Percentiles rank a stretch among this genome's conserved stretches.
Evolutionary conservation across 352 stramenopile genomes (phyloP).

Genomic region (Pythium vanterpoolii): DNA sequence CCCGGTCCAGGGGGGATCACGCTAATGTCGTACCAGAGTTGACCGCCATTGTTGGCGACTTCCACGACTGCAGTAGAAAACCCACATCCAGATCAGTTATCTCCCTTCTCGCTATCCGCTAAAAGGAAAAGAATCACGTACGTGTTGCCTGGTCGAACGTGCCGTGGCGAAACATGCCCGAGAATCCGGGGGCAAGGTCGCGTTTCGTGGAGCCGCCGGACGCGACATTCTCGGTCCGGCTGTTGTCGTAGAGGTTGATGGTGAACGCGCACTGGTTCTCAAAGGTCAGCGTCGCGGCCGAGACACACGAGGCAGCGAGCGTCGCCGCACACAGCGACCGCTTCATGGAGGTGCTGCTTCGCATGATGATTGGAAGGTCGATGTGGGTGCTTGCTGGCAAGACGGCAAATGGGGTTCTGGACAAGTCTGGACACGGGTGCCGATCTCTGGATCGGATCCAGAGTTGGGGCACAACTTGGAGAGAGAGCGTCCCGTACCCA

Average conservation of each 20-base stretch:
- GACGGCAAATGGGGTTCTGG: constrained; percentile 14
- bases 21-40: constrained; percentile 58
- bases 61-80: constrained; percentile 23
- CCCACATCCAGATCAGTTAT: not conserved
- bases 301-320: constrained; percentile 26
- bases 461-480: constrained; percentile 2
- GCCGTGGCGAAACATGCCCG: constrained; percentile 49
- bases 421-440: not conserved
- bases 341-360: constrained; percentile 12
- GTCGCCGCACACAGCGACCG: constrained; percentile 32
- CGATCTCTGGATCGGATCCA: constrained; percentile 2
- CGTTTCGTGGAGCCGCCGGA: constrained; percentile 31
- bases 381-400: constrained; percentile 6
- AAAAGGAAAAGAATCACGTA: constrained; percentile 18
- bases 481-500: too few relatives aligned
- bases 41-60: constrained; percentile 15
- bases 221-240: constrained; percentile 33
- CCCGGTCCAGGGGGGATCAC: constrained; percentile 51
- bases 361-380: constrained; percentile 17
- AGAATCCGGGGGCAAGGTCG: constrained; percentile 27
- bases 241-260: constrained; percentile 63
- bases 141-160: constrained; percentile 33
- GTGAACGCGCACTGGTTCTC: constrained; percentile 44
- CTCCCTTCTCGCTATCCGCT: not conserved
- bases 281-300: constrained; percentile 41